Base-by-base conservation (phyloP, 805 yeast species). In the Cephaloascus fragrans region DNA sequence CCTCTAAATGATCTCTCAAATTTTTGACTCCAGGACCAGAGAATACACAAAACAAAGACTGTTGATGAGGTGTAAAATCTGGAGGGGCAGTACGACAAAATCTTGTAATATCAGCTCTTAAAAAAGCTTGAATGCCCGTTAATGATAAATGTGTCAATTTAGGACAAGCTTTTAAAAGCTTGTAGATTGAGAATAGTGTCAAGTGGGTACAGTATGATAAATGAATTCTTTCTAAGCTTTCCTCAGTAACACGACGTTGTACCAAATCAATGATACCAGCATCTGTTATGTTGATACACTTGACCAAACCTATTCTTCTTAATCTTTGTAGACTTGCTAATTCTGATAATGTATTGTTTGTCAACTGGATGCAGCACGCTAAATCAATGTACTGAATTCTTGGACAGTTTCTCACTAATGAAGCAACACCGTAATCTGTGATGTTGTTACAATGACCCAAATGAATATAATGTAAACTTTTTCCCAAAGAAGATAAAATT, bases 21-120 rank as follows among this genome's bases (percentile, higher is more conserved):
- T 77, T 75, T 37, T 68, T 73, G 15, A 93, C 96, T 6, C 97
- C 97, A 43, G 75, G 76, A 2, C 97, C 97, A 26, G 90, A 80
- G 54, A 88, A 93, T 10, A 90, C 98, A 62, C 97, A 90, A 53
- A 93, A 90, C 37, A 84, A 71, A 18, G 80, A 73, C 46, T 80
- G 80, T 57, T 93, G 98, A 50, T 82, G 82, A 40, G 80, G 85
- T 39, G 81, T 88, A 56, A 93, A 89, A 50, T 88, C 97, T 10
- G 83, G 77, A 3, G 98, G 97, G 2, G 97, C 93, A 6, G 81
- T 84, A 20, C 97, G 80, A 57, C 97, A 89, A 59, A 77, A 89
- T 46, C 75, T 78, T 1, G 90, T 83, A 37, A 90, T 77, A 51
- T 90, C 97, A 8, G 81, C 71, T 43, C 95, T 72, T 54, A 90